phyloP scores from a whole-genome alignment of 208 protist species.

The Crithidia mellificae region DNA sequence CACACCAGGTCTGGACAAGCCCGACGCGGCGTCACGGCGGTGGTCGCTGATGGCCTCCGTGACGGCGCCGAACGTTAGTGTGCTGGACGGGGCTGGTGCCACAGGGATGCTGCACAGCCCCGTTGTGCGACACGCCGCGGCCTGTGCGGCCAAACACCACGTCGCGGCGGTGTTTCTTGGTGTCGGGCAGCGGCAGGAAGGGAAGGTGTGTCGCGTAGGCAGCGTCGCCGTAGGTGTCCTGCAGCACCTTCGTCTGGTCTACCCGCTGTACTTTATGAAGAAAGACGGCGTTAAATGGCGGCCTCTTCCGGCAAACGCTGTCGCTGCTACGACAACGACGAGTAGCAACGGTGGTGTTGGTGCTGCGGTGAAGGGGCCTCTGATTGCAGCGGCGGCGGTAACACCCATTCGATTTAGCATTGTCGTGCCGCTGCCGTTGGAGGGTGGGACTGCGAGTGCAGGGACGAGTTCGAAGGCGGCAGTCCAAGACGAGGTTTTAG shows the following conservation, averaged over 20 bases:
- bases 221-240: slow-evolving; percentile 37
- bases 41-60: background rate
- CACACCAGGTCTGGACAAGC: background rate
- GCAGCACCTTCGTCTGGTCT: slow-evolving; percentile 21
- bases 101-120: background rate
- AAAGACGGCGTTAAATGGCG: slow-evolving; percentile 57
- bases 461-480: background rate
- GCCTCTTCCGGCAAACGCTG: background rate
- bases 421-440: slow-evolving; percentile 21
- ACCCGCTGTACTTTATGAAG: slow-evolving; percentile 68
- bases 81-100: background rate
- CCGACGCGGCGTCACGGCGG: background rate
- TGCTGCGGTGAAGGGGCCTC: no score
- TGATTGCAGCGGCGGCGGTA: background rate
- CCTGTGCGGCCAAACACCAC: slow-evolving; percentile 39
- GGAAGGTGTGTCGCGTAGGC: slow-evolving; percentile 53
- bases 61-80: background rate
- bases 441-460: no score
- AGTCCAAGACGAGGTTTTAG: background rate
- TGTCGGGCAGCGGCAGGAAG: slow-evolving; percentile 53
- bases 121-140: slow-evolving; percentile 42
- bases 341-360: no score
- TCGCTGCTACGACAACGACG: background rate
- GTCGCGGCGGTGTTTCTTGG: slow-evolving; percentile 54
- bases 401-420: slow-evolving; percentile 22